Evolutionary conservation across 1,284 basidiomycete species (phyloP).

Genomic region (Paramarasmius palmivorus): DNA sequence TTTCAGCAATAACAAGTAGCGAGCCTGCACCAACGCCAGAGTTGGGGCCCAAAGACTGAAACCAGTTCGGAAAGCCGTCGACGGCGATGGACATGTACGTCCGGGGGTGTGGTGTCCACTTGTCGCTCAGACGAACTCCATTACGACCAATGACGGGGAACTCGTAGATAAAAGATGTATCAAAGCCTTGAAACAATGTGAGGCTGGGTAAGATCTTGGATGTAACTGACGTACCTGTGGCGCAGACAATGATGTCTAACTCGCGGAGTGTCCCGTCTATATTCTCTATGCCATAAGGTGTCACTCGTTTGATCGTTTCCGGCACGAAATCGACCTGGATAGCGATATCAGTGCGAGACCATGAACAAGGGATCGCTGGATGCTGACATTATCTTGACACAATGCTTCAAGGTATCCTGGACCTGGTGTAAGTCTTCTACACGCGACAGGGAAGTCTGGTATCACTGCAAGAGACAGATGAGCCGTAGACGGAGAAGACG

Average conservation of each 20-base stretch:
- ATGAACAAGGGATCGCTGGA: neutral
- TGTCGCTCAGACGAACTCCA: slow-evolving; percentile 47
- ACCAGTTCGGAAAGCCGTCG: slow-evolving; percentile 65
- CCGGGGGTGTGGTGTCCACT: slow-evolving; percentile 51
- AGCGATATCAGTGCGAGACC: neutral
- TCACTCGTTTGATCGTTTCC: slow-evolving; percentile 48
- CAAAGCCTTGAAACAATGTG: slow-evolving; percentile 40
- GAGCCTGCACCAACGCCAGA: slow-evolving; percentile 52
- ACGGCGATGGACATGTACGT: slow-evolving; percentile 57
- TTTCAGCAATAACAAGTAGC: slow-evolving; percentile 52
- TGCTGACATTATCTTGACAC: slow-evolving; percentile 54
- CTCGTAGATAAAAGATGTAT: slow-evolving; percentile 49
- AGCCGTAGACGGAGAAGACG: neutral
- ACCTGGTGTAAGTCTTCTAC: slow-evolving; percentile 62
- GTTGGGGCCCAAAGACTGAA: slow-evolving; percentile 58
- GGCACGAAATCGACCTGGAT: slow-evolving; percentile 56
- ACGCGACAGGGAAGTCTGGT: slow-evolving; percentile 58
- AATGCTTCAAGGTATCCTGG: slow-evolving; percentile 67
- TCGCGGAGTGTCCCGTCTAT: slow-evolving; percentile 52
- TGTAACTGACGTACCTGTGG: slow-evolving; percentile 40
- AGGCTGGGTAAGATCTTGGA: neutral
- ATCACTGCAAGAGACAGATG: slow-evolving; percentile 39
- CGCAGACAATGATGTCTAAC: slow-evolving; percentile 61
- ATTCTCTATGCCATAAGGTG: slow-evolving; percentile 55
- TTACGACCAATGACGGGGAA: slow-evolving; percentile 55